Conservation (phyloP, 2,329 filamentous ascomycete species). For the Aaosphaeria arxii region DNA sequence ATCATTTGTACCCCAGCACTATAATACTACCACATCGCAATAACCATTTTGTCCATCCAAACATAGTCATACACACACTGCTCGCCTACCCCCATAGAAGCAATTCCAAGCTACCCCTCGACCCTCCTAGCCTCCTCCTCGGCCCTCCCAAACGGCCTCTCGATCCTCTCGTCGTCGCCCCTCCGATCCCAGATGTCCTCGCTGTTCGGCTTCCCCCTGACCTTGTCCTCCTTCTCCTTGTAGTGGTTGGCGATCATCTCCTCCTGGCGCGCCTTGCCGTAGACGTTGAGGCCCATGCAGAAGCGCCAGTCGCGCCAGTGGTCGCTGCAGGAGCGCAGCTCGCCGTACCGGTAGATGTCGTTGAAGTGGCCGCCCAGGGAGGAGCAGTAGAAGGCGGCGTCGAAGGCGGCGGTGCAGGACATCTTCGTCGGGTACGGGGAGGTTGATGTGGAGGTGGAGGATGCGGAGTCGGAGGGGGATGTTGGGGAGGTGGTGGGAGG, state of each 20-base stretch:
- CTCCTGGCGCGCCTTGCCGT: constrained; percentile 58
- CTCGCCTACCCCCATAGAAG: no score
- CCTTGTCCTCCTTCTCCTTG: constrained; percentile 62
- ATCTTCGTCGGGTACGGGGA: constrained; percentile 68
- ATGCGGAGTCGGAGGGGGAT: constrained; percentile 35
- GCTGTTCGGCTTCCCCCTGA: constrained; percentile 69
- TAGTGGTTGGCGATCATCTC: constrained; percentile 65
- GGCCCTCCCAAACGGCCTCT: constrained; percentile 19
- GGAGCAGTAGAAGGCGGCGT: constrained; percentile 91
- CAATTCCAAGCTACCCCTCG: no score
- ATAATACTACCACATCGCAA: background rate
- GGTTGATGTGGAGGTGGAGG: constrained; percentile 10
- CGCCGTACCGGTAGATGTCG: constrained; percentile 83
- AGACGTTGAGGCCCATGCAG: constrained; percentile 81
- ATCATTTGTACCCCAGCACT: background rate
- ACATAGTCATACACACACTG: background rate
- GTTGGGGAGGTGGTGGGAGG: constrained; percentile 50
- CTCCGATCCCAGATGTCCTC: constrained; percentile 88
- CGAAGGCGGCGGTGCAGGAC: constrained; percentile 88
- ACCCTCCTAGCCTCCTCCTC: background rate
- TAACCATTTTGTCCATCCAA: background rate
- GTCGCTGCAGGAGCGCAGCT: constrained; percentile 72
- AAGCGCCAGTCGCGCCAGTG: constrained; percentile 96
- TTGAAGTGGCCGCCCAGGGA: constrained; percentile 88
- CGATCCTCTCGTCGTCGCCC: constrained; percentile 38